Percentiles rank a stretch among this genome's conserved stretches.
These are phyloP conservation scores for Medicago truncatula DNA, from an alignment of 306 rosid genomes.

Conservation along the genomic window DNA sequence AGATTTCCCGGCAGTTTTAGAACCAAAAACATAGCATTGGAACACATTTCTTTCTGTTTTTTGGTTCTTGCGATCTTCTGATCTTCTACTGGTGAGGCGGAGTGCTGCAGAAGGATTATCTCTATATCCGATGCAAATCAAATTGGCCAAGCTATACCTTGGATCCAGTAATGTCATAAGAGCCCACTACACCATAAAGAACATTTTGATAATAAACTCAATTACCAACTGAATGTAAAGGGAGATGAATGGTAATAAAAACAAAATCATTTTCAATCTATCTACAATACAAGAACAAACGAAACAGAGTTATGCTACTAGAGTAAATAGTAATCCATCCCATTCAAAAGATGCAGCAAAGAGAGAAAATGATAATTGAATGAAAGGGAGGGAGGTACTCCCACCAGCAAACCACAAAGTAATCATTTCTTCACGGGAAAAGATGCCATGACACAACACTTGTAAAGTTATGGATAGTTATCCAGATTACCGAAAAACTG, in stretches of 20 bases:
- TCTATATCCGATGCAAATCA: conserved; percentile 80
- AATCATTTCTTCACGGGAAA: conserved; percentile 21
- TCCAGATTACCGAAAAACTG: too few species aligned
- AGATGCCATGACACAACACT: conserved; percentile 1
- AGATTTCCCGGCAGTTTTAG: conserved; percentile 86
- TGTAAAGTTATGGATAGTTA: too few species aligned
- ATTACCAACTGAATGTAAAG: conserved; percentile 25
- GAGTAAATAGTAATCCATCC: neutral
- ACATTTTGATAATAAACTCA: conserved; percentile 38
- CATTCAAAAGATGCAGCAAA: conserved; percentile 16
- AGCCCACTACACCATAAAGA: conserved; percentile 72
- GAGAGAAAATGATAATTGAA: neutral
- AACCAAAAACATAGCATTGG: conserved; percentile 92
- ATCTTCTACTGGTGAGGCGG: conserved; percentile 68
- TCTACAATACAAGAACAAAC: conserved; percentile 17
- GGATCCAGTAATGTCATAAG: conserved; percentile 87
- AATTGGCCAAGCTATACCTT: conserved; percentile 69
- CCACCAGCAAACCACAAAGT: conserved; percentile 18
- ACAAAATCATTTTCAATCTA: conserved; percentile 23
- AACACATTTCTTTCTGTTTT: conserved; percentile 75
- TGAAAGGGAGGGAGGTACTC: conserved; percentile 6
- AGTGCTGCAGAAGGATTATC: conserved; percentile 71
- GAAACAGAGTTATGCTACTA: neutral
- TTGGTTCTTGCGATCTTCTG: conserved; percentile 67
- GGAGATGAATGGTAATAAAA: conserved; percentile 16